Percentiles rank a stretch among this genome's conserved stretches.
These are phyloP conservation scores for Knufia petricola DNA, from an alignment of 2,329 filamentous ascomycete species.

Conservation along the genomic window DNA sequence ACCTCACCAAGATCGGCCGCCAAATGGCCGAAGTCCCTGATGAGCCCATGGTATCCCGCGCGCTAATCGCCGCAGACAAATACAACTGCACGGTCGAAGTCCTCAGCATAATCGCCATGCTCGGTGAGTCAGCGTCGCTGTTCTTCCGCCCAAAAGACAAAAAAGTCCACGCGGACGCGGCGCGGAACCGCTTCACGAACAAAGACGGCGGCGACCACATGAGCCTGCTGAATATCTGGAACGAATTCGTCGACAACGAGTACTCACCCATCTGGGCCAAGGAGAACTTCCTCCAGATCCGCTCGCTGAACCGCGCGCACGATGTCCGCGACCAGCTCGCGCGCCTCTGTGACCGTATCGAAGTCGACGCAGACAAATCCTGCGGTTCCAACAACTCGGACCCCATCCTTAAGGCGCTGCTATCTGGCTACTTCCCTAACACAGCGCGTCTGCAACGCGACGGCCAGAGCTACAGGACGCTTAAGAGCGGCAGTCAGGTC, in stretches of 20 bases:
- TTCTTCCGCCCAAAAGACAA: conserved; percentile 97
- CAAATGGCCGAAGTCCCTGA: conserved; percentile 95
- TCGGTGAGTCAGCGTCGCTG: conserved; percentile 75
- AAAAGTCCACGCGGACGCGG: conserved; percentile 89
- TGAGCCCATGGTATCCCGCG: conserved; percentile 82
- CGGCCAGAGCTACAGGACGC: conserved; percentile 79
- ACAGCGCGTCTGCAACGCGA: conserved; percentile 73
- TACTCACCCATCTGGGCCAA: conserved; percentile 79
- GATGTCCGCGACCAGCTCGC: conserved; percentile 88
- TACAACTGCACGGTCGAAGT: conserved; percentile 92
- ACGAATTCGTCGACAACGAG: conserved; percentile 88
- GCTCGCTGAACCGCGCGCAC: conserved; percentile 75
- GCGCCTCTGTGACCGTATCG: conserved; percentile 86
- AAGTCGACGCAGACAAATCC: conserved; percentile 60
- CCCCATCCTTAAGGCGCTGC: conserved; percentile 79
- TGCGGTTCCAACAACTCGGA: conserved; percentile 53
- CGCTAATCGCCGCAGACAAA: conserved; percentile 77
- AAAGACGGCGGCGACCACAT: conserved; percentile 86
- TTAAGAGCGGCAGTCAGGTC: conserved; percentile 64
- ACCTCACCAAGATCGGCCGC: conserved; percentile 79
- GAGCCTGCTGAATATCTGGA: conserved; percentile 84
- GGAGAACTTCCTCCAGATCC: conserved; percentile 90
- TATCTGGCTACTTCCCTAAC: conserved; percentile 89
- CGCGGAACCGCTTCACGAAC: conserved; percentile 76
- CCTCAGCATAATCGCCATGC: conserved; percentile 86